Conservation (phyloP, 805 yeast genomes). For the Isabelozyma heimii region DNA sequence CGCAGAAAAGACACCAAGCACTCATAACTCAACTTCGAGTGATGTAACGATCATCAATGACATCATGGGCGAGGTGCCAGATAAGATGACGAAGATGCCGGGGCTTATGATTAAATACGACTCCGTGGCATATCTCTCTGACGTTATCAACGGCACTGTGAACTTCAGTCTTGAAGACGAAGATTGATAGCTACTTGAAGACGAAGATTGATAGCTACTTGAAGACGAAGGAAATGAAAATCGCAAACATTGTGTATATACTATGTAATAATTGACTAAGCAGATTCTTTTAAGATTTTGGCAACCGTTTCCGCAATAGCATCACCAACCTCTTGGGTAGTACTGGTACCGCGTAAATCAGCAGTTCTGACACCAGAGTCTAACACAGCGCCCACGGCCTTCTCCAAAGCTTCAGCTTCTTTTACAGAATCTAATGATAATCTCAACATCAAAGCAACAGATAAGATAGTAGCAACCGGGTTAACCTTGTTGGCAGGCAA, state of each 20-base stretch:
- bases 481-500: slow-evolving; percentile 83
- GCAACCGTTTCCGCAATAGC: slow-evolving; percentile 78
- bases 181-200: neutral
- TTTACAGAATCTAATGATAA: slow-evolving; percentile 77
- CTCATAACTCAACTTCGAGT: slow-evolving; percentile 12
- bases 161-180: slow-evolving; percentile 4
- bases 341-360: slow-evolving; percentile 80
- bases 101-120: slow-evolving; percentile 10
- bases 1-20: neutral
- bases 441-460: slow-evolving; percentile 97
- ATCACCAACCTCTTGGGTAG: slow-evolving; percentile 91
- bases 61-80: neutral
- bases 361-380: slow-evolving; percentile 88
- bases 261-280: neutral
- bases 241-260: too few species aligned
- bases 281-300: slow-evolving; percentile 39
- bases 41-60: slow-evolving; percentile 19
- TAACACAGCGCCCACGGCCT: slow-evolving; percentile 79
- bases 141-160: slow-evolving; percentile 24
- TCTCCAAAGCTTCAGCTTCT: slow-evolving; percentile 86
- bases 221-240: too few species aligned
- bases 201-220: too few species aligned
- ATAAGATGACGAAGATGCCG: neutral
- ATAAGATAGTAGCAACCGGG: slow-evolving; percentile 92
- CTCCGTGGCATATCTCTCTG: slow-evolving; percentile 31